These are phyloP conservation scores for Filosporella fistucella DNA, from an alignment of 495 filamentous ascomycete genomes.

Conservation along the genomic window DNA sequence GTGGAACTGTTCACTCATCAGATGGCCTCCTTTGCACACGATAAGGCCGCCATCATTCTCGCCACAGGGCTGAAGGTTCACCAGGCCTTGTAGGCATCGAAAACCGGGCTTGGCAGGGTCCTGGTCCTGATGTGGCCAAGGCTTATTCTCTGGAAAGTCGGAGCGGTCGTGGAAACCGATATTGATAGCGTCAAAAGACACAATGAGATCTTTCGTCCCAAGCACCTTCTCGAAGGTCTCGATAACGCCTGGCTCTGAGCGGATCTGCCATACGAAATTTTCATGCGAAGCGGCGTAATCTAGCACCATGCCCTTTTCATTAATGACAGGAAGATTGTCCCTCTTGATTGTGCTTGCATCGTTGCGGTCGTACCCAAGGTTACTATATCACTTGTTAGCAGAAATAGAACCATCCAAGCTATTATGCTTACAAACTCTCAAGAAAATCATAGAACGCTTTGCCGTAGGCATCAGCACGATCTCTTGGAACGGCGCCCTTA, in stretches of 20 bases:
- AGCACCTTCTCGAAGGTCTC: conserved; percentile 37
- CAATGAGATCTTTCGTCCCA: conserved; percentile 36
- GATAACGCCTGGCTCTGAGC: conserved; percentile 37
- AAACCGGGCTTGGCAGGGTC: conserved; percentile 37
- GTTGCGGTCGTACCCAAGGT: conserved; percentile 34
- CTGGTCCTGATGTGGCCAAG: conserved; percentile 46
- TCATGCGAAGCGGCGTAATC: conserved; percentile 38
- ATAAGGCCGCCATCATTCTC: conserved; percentile 40
- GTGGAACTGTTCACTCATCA: conserved; percentile 33
- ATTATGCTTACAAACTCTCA: conserved; percentile 25
- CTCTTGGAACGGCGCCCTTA: conserved; percentile 38
- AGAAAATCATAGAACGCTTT: conserved; percentile 33
- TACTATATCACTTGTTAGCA: conserved; percentile 22
- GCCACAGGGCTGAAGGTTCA: conserved; percentile 39
- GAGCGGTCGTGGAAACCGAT: conserved; percentile 34
- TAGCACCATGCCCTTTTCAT: conserved; percentile 38
- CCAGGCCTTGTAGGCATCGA: conserved; percentile 42
- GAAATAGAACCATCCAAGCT: background rate
- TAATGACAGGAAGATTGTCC: conserved; percentile 34
- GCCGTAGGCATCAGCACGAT: conserved; percentile 32
- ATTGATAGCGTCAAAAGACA: conserved; percentile 42
- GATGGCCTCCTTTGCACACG: conserved; percentile 31
- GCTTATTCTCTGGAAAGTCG: conserved; percentile 33
- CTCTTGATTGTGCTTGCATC: conserved; percentile 32
- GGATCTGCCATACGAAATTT: conserved; percentile 37